Percentiles rank a stretch among this genome's conserved stretches.
phyloP scores from a whole-genome alignment of 1,284 basidiomycete species.

The Pisolithus thermaeus region DNA sequence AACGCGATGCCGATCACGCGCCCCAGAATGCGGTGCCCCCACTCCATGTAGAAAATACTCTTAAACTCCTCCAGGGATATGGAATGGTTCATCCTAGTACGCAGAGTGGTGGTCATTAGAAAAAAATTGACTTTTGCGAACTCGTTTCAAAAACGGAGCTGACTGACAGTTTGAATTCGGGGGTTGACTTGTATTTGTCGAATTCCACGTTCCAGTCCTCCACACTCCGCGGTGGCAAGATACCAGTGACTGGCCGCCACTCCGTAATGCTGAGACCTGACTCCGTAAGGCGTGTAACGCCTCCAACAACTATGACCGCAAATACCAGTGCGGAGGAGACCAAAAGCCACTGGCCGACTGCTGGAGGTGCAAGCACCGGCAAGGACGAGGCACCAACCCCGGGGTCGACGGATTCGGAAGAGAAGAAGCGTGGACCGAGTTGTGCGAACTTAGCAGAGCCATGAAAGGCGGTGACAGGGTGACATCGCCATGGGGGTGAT shows the following conservation, averaged over 20 bases:
- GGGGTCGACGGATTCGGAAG: conserved; percentile 28
- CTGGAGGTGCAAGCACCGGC: conserved; percentile 64
- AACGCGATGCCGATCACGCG: conserved; percentile 84
- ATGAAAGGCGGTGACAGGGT: conserved; percentile 4
- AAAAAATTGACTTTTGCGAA: neutral
- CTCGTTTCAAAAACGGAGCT: neutral
- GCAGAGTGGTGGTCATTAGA: conserved; percentile 2
- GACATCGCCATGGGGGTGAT: conserved; percentile 2
- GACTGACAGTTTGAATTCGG: conserved; percentile 92
- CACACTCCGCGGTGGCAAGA: conserved; percentile 75
- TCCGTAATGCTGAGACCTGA: conserved; percentile 97
- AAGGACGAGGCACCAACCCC: conserved; percentile 29
- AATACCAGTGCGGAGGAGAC: conserved; percentile 82
- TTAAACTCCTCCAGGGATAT: conserved; percentile 92
- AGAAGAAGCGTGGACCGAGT: conserved; percentile 37
- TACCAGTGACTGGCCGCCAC: conserved; percentile 92
- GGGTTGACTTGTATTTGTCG: conserved; percentile 91
- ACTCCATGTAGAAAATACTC: conserved; percentile 98
- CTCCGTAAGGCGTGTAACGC: conserved; percentile 95
- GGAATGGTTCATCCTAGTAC: conserved; percentile 77
- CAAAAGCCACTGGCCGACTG: conserved; percentile 81
- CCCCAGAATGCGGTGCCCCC: conserved; percentile 92
- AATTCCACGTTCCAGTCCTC: conserved; percentile 89
- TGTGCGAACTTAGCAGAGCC: conserved; percentile 11
- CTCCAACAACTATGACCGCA: conserved; percentile 92